Evolutionary conservation across 1,139 yeast genomes (phyloP).

Genomic region (Suhomyces coccinellae): DNA sequence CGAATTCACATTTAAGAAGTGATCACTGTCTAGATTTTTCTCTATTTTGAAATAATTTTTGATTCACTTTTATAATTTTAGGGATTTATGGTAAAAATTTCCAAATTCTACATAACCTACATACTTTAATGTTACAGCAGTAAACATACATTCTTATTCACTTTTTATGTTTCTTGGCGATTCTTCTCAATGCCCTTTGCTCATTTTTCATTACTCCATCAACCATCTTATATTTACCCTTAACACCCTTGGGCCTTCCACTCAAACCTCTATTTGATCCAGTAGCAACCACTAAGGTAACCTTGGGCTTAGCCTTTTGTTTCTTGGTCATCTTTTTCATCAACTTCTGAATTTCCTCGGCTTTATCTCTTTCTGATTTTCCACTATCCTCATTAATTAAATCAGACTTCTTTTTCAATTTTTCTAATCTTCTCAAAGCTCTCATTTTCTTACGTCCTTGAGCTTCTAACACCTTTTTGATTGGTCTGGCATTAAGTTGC

Average conservation of each 20-base stretch:
- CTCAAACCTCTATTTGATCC: conserved; percentile 83
- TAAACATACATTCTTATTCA: conserved; percentile 6
- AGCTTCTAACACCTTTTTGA: conserved; percentile 96
- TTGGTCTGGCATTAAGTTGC: conserved; percentile 94
- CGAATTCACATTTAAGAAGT: too few species aligned
- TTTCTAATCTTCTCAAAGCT: conserved; percentile 84
- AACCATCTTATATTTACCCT: conserved; percentile 98
- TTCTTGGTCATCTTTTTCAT: conserved; percentile 81
- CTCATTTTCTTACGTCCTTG: conserved; percentile 96
- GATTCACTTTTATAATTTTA: too few species aligned
- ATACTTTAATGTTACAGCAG: too few species aligned
- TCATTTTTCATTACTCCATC: conserved; percentile 98
- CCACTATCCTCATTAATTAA: conserved; percentile 83
- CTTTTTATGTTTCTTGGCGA: conserved; percentile 76
- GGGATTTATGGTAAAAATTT: too few species aligned
- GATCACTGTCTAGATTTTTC: too few species aligned
- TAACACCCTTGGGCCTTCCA: conserved; percentile 96
- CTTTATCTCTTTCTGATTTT: conserved; percentile 89
- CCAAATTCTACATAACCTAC: too few species aligned
- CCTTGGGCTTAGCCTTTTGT: conserved; percentile 75
- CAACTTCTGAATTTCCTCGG: conserved; percentile 85
- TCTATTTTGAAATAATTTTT: too few species aligned
- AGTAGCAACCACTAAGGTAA: conserved; percentile 85
- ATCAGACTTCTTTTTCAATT: conserved; percentile 91
- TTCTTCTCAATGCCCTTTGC: conserved; percentile 87